phyloP scores from a whole-genome alignment of 2,329 filamentous ascomycete genomes.

The Zopfia rhizophila region DNA sequence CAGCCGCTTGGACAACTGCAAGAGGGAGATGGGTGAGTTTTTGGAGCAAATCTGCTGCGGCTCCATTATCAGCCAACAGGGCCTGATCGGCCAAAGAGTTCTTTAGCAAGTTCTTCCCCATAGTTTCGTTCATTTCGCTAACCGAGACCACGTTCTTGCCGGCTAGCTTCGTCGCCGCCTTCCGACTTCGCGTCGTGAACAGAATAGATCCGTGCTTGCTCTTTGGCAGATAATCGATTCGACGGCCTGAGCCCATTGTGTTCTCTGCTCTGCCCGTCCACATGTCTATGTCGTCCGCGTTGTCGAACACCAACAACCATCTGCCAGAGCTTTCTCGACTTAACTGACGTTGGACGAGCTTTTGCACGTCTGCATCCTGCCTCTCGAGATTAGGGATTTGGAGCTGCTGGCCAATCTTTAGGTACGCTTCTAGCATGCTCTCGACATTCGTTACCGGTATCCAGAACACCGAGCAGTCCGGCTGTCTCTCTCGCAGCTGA shows the following conservation, averaged over 20 bases:
- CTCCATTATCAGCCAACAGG: too few relatives aligned
- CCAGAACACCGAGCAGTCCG: conserved; percentile 37
- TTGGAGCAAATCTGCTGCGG: not conserved
- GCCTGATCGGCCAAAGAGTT: too few relatives aligned
- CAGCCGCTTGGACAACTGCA: conserved; percentile 37
- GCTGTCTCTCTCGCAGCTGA: conserved; percentile 20
- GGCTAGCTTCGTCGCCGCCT: conserved; percentile 38
- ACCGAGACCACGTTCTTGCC: not conserved
- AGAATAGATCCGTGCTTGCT: conserved; percentile 44
- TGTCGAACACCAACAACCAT: conserved; percentile 38
- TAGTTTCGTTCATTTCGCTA: not conserved
- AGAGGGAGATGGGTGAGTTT: conserved; percentile 36
- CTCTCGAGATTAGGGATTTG: too few relatives aligned
- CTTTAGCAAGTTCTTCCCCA: not conserved
- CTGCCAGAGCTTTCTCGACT: too few relatives aligned
- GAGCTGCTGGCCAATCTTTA: too few relatives aligned
- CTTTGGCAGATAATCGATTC: conserved; percentile 6
- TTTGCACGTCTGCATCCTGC: too few relatives aligned
- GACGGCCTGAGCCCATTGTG: too few relatives aligned
- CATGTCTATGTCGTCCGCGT: conserved; percentile 36
- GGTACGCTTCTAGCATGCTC: too few relatives aligned
- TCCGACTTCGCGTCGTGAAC: conserved; percentile 50
- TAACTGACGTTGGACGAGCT: too few relatives aligned
- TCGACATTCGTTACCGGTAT: too few relatives aligned
- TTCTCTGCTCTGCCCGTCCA: too few relatives aligned